Base-by-base conservation (phyloP, 2,329 filamentous ascomycete species). In the Ophiostoma angusticollis region DNA sequence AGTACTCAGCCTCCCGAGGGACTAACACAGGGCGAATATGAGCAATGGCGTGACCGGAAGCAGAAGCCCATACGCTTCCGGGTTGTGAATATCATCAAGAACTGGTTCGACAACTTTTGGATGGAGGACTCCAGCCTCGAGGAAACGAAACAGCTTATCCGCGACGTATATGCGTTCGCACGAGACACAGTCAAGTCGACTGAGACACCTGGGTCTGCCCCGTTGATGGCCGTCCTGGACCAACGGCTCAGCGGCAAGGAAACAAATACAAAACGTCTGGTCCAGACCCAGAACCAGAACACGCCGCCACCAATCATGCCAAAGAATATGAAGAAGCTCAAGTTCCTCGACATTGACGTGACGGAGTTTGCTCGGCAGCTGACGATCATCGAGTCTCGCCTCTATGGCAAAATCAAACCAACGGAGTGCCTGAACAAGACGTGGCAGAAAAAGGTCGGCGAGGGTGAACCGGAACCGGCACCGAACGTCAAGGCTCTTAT, bases 251-350 rank as follows among this genome's bases (percentile, higher is more conserved):
- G 75, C 45, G 89, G 91, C 42, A 86, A 93, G 55, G 91, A 96
- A 48, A 81, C 81, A 13, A 80, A 84, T 16, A 80, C 80, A 9
- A 87, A 93, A 54, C 78, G 84, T 24, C 72, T 98, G 55, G 79
- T 98, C 14, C 78, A 91, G 46, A 96, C 86, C 0, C 67, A 91
- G 47, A 89, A 78, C 55, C 79, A 80, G 50, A 80, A 84, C 46
- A 82, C 84, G 1, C 89, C 91, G 4, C 66, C 81, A 25, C 85
- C 91, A 1, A 95, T 96, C 54, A 77, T 95, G 57, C 91, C 91
- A 2, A 95, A 94, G 70, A 95, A 96, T 58, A 93, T 98, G 86
- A 95, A 91, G 72, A 98, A 95, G 62, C 73, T 98, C 50, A 98
- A 96, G 60, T 96, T 98, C 63, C 64, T 96, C 40, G 91, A 98